Evolutionary conservation across 768 basidiomycete genomes (phyloP), one percentile per base, ranked within the genome.

Genomic region (Rhizopogon roseolus): DNA sequence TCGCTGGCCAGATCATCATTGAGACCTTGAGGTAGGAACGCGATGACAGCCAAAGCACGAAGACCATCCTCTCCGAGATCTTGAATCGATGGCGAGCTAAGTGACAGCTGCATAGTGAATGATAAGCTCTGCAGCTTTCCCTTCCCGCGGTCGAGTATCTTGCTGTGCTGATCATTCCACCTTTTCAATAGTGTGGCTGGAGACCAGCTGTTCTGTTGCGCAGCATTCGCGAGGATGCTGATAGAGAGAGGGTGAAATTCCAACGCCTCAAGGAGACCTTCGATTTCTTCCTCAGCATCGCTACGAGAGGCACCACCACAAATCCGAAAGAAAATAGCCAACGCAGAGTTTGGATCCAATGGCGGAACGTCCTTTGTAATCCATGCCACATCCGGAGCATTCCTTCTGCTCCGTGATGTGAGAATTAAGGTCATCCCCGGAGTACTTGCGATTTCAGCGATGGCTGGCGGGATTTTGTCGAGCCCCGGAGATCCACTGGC

Each of bases 21-120:
- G 39, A 52, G n/a, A 10, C 50, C 50, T 41, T 52, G 50, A 22
- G 50, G 50, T 11, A 52, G 28, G 14, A 34, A 40, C 8, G 50
- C 50, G 10, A 41, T 16, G 37, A 52, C 50, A 11, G 37, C 22
- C 16, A 52, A 40, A 9, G 40, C 40, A 41, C 25, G 50, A 25
- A 25, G 19, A 41, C 22, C 28, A n/a, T n/a, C n/a, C n/a, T n/a
- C n/a, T n/a, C n/a, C n/a, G n/a, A n/a, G n/a, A n/a, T n/a, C n/a
- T n/a, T 17, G 27, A 14, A 28, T 17, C 27, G 50, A 32, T 22
- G 46, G 46, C 22, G 46, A 28, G 11, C n/a, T 13, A 4, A 48
- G 46, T 13, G 46, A 48, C 16, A 48, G 29, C 46, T 48, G 29
- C 29, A 48, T 29, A 36, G 25, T 32, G n/a, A 10, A 32, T 16